Conservation (phyloP, 163 green algal genomes). For the Prototheca wickerhamii region DNA sequence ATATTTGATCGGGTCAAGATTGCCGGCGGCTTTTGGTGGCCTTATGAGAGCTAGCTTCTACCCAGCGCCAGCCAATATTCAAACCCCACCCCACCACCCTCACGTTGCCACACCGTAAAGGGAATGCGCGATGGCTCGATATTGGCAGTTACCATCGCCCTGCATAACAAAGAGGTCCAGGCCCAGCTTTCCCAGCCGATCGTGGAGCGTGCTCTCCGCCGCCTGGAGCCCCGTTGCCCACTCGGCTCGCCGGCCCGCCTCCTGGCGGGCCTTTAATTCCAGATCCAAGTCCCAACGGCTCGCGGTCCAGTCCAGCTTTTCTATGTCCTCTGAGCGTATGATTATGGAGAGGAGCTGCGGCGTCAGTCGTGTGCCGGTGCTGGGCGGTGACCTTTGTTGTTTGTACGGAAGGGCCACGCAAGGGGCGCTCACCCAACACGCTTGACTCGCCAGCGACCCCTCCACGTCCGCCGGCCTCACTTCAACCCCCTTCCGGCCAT, state of each 20-base stretch:
- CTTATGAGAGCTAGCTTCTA: no score
- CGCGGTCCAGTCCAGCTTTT: conserved; percentile 1
- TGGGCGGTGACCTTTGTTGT: background rate
- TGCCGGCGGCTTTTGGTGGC: no score
- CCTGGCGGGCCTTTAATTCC: background rate
- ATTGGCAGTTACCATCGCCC: conserved; percentile 67
- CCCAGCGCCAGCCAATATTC: background rate
- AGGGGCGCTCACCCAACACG: background rate
- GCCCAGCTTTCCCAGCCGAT: background rate
- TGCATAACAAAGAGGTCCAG: conserved; percentile 21
- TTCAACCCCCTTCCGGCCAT: no score
- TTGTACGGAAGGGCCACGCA: background rate
- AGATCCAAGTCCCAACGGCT: background rate
- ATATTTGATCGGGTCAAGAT: no score
- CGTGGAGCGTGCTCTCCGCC: background rate
- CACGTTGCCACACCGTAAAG: conserved; percentile 37
- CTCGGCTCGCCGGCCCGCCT: background rate
- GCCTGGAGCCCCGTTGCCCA: background rate
- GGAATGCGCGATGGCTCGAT: conserved; percentile 45
- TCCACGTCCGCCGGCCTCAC: no score
- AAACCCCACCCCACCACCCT: background rate
- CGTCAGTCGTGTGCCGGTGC: no score
- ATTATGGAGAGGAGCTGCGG: background rate
- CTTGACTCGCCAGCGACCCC: background rate
- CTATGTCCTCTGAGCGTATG: background rate